phyloP scores from a whole-genome alignment of 2,329 filamentous ascomycete species.

The Coniochaeta pulveracea region DNA sequence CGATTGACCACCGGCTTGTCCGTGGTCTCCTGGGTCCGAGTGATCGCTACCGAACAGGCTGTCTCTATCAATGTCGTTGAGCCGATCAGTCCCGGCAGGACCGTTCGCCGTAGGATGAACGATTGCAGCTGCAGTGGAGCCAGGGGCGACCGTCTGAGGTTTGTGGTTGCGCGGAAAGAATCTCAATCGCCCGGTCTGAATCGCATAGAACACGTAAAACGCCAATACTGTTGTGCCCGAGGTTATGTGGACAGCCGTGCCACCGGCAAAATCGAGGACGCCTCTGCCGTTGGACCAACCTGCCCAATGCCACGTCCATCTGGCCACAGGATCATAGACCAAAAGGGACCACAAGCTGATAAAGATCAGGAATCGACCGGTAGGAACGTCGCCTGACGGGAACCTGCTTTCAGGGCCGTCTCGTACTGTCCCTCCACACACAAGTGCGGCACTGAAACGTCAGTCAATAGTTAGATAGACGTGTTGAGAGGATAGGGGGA shows the following conservation, averaged over 20 bases:
- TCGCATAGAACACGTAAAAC: constrained; percentile 6
- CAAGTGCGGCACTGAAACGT: constrained; percentile 7
- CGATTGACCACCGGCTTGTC: no score
- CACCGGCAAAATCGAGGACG: constrained; percentile 12
- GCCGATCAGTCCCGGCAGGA: no score
- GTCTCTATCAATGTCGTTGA: no score
- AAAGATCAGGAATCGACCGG: constrained; percentile 9
- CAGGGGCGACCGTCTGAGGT: no score
- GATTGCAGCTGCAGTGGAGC: no score
- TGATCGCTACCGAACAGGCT: no score
- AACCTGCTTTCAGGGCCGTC: constrained; percentile 1
- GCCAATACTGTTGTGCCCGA: constrained; percentile 9
- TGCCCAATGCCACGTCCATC: constrained; percentile 11
- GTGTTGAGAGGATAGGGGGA: not conserved
- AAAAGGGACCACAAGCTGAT: constrained; percentile 8
- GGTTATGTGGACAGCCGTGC: constrained; percentile 12
- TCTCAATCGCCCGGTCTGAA: constrained; percentile 4
- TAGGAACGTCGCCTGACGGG: constrained; percentile 3
- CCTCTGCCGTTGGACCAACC: constrained; percentile 9
- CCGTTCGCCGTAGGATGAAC: no score
- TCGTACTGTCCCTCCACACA: constrained; percentile 9
- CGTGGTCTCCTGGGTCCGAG: no score
- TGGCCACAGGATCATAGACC: constrained; percentile 11
- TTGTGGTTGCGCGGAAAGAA: no score
- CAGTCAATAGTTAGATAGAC: no score